Evolutionary conservation across 148 eudicot species (phyloP).

Genomic region (Suaeda aralocaspica): DNA sequence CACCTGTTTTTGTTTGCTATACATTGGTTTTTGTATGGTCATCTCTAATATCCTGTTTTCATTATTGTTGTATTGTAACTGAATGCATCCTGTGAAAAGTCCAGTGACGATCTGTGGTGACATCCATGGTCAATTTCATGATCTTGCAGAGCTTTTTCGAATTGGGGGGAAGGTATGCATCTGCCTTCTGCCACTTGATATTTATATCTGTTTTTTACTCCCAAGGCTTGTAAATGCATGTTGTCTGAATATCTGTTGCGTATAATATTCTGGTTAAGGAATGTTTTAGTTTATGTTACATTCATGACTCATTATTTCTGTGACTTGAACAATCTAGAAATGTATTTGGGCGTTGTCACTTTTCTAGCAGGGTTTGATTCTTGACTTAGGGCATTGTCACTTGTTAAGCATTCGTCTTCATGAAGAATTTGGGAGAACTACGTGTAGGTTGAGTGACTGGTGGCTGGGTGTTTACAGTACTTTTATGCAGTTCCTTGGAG

Average conservation of each 20-base stretch:
- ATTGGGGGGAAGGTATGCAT: conserved; percentile 84
- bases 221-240: neutral
- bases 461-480: too few relatives aligned
- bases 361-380: too few relatives aligned
- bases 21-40: neutral
- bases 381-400: too few relatives aligned
- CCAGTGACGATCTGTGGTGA: conserved; percentile 98
- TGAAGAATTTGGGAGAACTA: too few relatives aligned
- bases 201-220: conserved; percentile 7
- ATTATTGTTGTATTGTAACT: conserved; percentile 9
- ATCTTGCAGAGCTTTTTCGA: conserved; percentile 94
- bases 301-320: neutral
- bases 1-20: neutral
- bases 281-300: neutral
- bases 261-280: neutral
- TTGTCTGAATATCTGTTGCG: neutral
- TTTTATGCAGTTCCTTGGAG: too few relatives aligned
- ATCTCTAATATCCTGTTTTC: neutral
- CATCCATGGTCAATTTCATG: conserved; percentile 98
- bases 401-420: too few relatives aligned
- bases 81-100: conserved; percentile 87
- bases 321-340: too few relatives aligned
- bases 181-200: neutral
- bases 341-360: neutral
- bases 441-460: too few relatives aligned